A percentile compares a stretch with the other conserved stretches of the same genome.
These are phyloP conservation scores for Cucurbita maxima DNA, from an alignment of 306 rosid species.

Conservation along the genomic window DNA sequence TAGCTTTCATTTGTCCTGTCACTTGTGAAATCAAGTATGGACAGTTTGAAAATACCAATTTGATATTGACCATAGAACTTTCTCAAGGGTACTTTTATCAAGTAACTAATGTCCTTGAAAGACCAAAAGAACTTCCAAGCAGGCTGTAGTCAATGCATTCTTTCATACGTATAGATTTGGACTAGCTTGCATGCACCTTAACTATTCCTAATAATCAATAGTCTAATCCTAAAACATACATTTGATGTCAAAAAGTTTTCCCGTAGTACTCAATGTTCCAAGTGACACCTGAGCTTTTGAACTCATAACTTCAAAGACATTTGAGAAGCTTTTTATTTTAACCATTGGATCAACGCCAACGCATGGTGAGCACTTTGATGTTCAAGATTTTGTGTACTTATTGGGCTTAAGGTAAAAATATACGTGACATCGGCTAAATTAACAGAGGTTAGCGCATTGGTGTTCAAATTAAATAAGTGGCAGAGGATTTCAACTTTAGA, in stretches of 20 bases:
- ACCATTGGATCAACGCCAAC: neutral
- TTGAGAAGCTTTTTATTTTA: neutral
- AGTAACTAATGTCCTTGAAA: neutral
- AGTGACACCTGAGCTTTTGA: neutral
- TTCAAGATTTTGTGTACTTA: neutral
- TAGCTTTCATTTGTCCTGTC: neutral
- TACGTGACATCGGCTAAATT: neutral
- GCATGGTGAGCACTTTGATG: neutral
- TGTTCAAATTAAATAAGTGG: neutral
- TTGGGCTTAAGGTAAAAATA: neutral
- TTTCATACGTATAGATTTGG: neutral
- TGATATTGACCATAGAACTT: neutral
- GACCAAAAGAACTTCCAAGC: neutral
- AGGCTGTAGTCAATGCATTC: neutral
- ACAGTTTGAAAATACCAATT: neutral
- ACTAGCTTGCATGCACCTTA: neutral
- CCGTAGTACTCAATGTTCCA: neutral
- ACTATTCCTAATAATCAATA: neutral
- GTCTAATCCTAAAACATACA: neutral
- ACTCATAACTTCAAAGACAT: neutral
- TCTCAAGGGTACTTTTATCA: neutral
- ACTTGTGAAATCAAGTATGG: neutral
- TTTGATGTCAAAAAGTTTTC: neutral
- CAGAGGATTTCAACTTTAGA: neutral
- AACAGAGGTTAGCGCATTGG: neutral